Evolutionary conservation across 805 yeast species (phyloP).

Genomic region (Starmerella lactis-condensi): DNA sequence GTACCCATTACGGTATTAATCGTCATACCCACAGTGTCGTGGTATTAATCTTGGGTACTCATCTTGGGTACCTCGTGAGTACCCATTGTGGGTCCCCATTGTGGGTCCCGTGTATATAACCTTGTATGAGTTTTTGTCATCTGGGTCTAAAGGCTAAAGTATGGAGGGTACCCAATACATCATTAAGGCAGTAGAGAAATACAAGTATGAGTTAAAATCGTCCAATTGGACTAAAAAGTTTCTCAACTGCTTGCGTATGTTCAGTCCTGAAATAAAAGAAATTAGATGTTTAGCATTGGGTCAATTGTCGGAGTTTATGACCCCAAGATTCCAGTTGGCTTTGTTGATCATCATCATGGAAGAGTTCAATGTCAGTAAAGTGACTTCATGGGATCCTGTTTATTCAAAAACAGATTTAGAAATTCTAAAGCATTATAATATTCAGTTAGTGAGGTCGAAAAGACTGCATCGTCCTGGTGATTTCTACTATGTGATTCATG

Average conservation of each 20-base stretch:
- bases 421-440: conserved; percentile 20
- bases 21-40: too few species aligned
- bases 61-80: too few species aligned
- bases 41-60: too few species aligned
- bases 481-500: conserved; percentile 57
- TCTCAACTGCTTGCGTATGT: background rate
- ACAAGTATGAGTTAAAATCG: background rate
- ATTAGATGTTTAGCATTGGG: conserved; percentile 62
- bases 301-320: conserved; percentile 30
- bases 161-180: background rate
- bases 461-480: conserved; percentile 12
- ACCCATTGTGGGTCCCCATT: too few species aligned
- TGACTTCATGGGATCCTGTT: conserved; percentile 49
- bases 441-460: conserved; percentile 18
- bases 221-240: background rate
- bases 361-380: conserved; percentile 15
- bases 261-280: background rate
- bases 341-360: conserved; percentile 29
- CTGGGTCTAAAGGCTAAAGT: too few species aligned
- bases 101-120: too few species aligned
- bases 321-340: conserved; percentile 49
- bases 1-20: too few species aligned
- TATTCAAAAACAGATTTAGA: conserved; percentile 31
- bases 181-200: background rate
- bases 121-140: too few species aligned